phyloP scores from a whole-genome alignment of 2,329 filamentous ascomycete species.

The Esteya vermicola region DNA sequence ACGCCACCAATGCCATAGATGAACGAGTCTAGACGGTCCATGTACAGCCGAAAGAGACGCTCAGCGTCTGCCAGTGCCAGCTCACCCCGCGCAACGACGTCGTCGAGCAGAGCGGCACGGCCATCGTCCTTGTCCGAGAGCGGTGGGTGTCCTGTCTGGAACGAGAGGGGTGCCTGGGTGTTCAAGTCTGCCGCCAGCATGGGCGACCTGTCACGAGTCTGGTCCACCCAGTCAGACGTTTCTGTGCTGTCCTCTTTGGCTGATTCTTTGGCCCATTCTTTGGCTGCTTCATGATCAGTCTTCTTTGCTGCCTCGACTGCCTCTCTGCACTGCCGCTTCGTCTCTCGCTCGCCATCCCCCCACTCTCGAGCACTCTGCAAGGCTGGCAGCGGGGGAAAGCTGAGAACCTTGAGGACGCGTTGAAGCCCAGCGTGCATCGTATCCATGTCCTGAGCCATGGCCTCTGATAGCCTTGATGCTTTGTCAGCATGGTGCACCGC shows the following conservation, averaged over 20 bases:
- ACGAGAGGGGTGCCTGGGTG: constrained; percentile 21
- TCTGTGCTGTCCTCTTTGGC: too few relatives aligned
- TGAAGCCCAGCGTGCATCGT: constrained; percentile 5
- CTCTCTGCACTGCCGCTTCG: too few relatives aligned
- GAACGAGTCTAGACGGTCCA: constrained; percentile 32
- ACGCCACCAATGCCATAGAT: constrained; percentile 35
- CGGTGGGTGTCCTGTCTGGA: too few relatives aligned
- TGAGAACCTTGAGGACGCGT: constrained; percentile 4
- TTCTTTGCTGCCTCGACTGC: too few relatives aligned
- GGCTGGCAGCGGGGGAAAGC: not conserved
- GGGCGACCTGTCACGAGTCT: constrained; percentile 15
- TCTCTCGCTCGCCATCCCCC: too few relatives aligned
- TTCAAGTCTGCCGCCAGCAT: constrained; percentile 15
- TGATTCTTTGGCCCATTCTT: too few relatives aligned
- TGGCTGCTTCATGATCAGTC: too few relatives aligned
- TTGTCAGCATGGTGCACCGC: too few relatives aligned
- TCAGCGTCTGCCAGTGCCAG: constrained; percentile 33
- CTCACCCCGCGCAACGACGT: constrained; percentile 24
- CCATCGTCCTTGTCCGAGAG: too few relatives aligned
- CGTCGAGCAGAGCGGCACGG: constrained; percentile 20
- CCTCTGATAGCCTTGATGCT: not conserved
- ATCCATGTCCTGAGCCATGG: constrained; percentile 2
- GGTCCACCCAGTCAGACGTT: too few relatives aligned
- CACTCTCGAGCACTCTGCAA: not conserved
- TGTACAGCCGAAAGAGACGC: constrained; percentile 34